Evolutionary conservation across 192 early-diverging fungal genomes (phyloP).

Genomic region (Dissophora globulifera): DNA sequence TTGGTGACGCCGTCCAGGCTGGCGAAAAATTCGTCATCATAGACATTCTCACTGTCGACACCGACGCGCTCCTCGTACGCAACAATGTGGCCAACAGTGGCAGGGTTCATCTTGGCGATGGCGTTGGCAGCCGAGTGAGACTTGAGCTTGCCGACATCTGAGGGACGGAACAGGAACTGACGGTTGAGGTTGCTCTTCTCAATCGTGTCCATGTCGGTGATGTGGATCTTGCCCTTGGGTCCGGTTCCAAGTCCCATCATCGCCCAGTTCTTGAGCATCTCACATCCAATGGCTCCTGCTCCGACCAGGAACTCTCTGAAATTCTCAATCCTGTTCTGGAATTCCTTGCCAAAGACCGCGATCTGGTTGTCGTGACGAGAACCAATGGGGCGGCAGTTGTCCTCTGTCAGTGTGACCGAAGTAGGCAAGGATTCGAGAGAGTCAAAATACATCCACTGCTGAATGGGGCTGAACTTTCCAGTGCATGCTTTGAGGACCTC

Average conservation of each 20-base stretch:
- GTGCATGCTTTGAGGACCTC: conserved; percentile 99
- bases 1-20: conserved; percentile 93
- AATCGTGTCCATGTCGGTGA: conserved; percentile 99
- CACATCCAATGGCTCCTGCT: conserved; percentile 99
- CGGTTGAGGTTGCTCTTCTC: conserved; percentile 99
- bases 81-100: conserved; percentile 72
- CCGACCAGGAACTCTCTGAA: conserved; percentile 95
- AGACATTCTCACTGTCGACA: conserved; percentile 87
- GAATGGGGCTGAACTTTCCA: conserved; percentile 94
- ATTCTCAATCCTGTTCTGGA: conserved; percentile 89
- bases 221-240: conserved; percentile 78
- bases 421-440: conserved; percentile 95
- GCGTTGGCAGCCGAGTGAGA: conserved; percentile 90
- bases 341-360: conserved; percentile 94
- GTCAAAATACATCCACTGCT: conserved; percentile 97
- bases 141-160: conserved; percentile 93
- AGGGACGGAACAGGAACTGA: conserved; percentile 96
- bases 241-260: conserved; percentile 93
- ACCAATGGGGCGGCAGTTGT: conserved; percentile 77
- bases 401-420: conserved; percentile 72
- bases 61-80: conserved; percentile 95
- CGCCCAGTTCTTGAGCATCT: conserved; percentile 99
- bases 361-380: conserved; percentile 97
- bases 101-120: conserved; percentile 93
- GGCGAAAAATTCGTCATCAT: conserved; percentile 93